Evolutionary conservation across 2,329 filamentous ascomycete genomes (phyloP).

Genomic region (Ambrosiella xylebori): DNA sequence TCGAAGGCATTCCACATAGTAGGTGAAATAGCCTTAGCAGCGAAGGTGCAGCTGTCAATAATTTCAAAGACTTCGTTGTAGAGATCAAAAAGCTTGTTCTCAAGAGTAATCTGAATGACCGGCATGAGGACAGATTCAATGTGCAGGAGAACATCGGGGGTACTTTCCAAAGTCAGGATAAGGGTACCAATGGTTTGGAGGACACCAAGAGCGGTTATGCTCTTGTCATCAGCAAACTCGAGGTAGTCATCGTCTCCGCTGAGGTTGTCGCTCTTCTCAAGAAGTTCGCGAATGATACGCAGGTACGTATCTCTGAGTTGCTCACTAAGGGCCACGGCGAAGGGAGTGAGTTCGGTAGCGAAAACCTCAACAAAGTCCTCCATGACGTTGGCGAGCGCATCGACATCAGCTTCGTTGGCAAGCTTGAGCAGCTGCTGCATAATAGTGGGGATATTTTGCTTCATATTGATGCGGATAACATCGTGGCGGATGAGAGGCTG

Average conservation of each 20-base stretch:
- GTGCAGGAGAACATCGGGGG: slow-evolving; percentile 82
- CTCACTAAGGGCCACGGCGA: slow-evolving; percentile 88
- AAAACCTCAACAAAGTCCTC: slow-evolving; percentile 99
- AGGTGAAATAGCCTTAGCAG: slow-evolving; percentile 82
- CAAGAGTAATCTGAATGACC: slow-evolving; percentile 84
- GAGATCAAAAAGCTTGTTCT: slow-evolving; percentile 94
- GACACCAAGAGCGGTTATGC: slow-evolving; percentile 89
- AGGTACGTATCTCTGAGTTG: slow-evolving; percentile 93
- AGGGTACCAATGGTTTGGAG: slow-evolving; percentile 94
- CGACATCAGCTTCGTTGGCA: slow-evolving; percentile 94
- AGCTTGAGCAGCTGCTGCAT: slow-evolving; percentile 98
- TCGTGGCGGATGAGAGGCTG: slow-evolving; percentile 94
- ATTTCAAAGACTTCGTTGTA: slow-evolving; percentile 99
- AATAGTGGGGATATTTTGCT: slow-evolving; percentile 93
- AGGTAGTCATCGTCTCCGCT: slow-evolving; percentile 67
- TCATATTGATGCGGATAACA: slow-evolving; percentile 85
- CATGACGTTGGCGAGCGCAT: slow-evolving; percentile 96
- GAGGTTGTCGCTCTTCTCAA: slow-evolving; percentile 70
- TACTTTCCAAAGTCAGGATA: slow-evolving; percentile 92
- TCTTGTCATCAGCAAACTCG: slow-evolving; percentile 94
- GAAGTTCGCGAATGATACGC: slow-evolving; percentile 74
- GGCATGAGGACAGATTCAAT: slow-evolving; percentile 95
- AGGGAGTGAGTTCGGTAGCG: slow-evolving; percentile 88
- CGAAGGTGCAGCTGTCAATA: slow-evolving; percentile 97
- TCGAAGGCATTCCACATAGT: slow-evolving; percentile 99